These are phyloP conservation scores for Lachnellula willkommii DNA, from an alignment of 2,329 filamentous ascomycete genomes.

Conservation along the genomic window DNA sequence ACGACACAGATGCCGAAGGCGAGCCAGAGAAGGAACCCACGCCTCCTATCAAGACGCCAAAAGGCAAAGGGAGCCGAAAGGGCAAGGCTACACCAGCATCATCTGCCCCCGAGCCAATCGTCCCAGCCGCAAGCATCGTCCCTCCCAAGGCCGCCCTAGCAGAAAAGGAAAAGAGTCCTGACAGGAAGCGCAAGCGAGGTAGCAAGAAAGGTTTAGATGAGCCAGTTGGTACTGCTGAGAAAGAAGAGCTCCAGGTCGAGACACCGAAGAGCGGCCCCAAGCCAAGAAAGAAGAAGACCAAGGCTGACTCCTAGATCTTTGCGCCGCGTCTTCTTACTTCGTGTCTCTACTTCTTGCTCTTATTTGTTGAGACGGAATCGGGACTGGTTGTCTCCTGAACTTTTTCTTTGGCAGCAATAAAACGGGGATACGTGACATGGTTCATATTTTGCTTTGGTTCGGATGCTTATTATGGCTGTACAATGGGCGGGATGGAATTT, in stretches of 20 bases:
- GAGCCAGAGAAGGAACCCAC: slow-evolving; percentile 42
- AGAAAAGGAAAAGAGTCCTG: slow-evolving; percentile 42
- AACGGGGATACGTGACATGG: neutral
- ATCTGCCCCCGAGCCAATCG: slow-evolving; percentile 16
- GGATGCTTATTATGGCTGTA: slow-evolving; percentile 2
- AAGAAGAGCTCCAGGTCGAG: slow-evolving; percentile 31
- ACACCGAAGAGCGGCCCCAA: slow-evolving; percentile 24
- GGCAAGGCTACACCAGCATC: slow-evolving; percentile 18
- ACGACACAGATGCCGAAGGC: slow-evolving; percentile 30
- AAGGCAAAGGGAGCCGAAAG: slow-evolving; percentile 41
- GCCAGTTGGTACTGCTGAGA: slow-evolving; percentile 35
- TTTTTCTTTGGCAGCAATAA: neutral
- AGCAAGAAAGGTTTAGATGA: slow-evolving; percentile 41
- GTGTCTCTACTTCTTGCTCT: neutral
- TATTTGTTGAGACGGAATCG: neutral
- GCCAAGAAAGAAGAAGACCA: slow-evolving; percentile 37
- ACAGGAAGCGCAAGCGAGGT: slow-evolving; percentile 58
- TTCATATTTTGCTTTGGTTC: slow-evolving; percentile 1
- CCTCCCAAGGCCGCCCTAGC: slow-evolving; percentile 16
- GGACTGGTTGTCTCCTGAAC: neutral
- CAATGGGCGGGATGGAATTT: neutral
- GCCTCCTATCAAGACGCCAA: slow-evolving; percentile 51
- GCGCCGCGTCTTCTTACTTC: neutral
- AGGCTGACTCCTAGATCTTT: slow-evolving; percentile 47
- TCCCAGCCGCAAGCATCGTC: slow-evolving; percentile 17